These are phyloP conservation scores for Megacollybia marginata DNA, from an alignment of 768 basidiomycete species.

Conservation along the genomic window DNA sequence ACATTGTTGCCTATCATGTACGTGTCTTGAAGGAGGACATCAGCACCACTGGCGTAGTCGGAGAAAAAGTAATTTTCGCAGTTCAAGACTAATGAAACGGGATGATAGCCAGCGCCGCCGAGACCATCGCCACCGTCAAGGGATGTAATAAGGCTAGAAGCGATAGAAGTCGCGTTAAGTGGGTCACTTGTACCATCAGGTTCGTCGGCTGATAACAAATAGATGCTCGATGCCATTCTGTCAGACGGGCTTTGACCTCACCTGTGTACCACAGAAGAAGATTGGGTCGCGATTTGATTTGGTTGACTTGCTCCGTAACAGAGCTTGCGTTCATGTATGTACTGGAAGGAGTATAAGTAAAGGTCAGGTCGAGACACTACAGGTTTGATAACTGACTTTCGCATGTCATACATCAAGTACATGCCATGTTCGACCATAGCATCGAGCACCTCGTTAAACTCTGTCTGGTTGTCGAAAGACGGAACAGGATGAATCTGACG, in stretches of 20 bases:
- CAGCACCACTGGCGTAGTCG: slow-evolving; percentile 53
- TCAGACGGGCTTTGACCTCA: too few species aligned
- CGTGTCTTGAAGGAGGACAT: slow-evolving; percentile 65
- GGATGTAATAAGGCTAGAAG: slow-evolving; percentile 50
- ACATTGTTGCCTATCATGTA: slow-evolving; percentile 57
- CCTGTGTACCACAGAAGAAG: slow-evolving; percentile 65
- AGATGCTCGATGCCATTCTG: too few species aligned
- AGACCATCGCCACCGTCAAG: slow-evolving; percentile 45
- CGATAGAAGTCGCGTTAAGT: slow-evolving; percentile 44
- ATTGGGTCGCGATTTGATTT: slow-evolving; percentile 59
- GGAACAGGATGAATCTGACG: slow-evolving; percentile 64
- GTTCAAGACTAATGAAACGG: slow-evolving; percentile 57
- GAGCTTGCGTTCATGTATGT: slow-evolving; percentile 59
- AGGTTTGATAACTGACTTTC: slow-evolving; percentile 29
- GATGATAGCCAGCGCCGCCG: slow-evolving; percentile 53
- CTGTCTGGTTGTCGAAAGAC: slow-evolving; percentile 51
- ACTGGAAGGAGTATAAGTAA: slow-evolving; percentile 19
- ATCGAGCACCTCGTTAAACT: slow-evolving; percentile 52
- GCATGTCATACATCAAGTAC: slow-evolving; percentile 84
- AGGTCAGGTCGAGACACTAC: not conserved
- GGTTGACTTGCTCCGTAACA: slow-evolving; percentile 62
- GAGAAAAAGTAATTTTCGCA: slow-evolving; percentile 62
- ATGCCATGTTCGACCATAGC: slow-evolving; percentile 61
- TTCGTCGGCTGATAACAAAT: slow-evolving; percentile 42
- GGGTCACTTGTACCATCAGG: slow-evolving; percentile 68